phyloP scores from a whole-genome alignment of 2,329 filamentous ascomycete species.

The Ophioceras dolichostomum region DNA sequence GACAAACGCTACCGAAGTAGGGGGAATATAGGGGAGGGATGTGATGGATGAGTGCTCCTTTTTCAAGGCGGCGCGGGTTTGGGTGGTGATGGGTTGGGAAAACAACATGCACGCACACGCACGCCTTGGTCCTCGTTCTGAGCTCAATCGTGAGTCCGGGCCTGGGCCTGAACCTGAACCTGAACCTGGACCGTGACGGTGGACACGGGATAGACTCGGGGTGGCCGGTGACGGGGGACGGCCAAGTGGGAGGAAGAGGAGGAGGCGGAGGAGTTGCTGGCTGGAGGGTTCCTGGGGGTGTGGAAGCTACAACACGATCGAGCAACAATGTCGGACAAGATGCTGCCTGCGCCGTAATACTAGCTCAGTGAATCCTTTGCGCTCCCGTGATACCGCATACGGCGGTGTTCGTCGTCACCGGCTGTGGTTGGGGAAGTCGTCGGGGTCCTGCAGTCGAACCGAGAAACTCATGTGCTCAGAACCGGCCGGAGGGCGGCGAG shows the following conservation, averaged over 20 bases:
- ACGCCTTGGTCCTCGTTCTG: too few relatives aligned
- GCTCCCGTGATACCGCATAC: constrained; percentile 36
- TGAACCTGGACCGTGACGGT: too few relatives aligned
- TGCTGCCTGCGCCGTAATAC: constrained; percentile 35
- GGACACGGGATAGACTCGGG: too few relatives aligned
- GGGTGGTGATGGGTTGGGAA: too few relatives aligned
- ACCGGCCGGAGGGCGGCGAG: constrained; percentile 1
- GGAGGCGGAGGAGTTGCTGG: too few relatives aligned
- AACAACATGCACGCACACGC: too few relatives aligned
- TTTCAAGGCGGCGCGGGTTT: too few relatives aligned
- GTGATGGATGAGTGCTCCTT: too few relatives aligned
- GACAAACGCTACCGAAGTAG: too few relatives aligned
- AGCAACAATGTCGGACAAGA: constrained; percentile 33
- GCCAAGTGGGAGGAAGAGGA: not conserved
- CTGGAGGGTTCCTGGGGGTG: not conserved
- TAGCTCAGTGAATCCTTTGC: constrained; percentile 30
- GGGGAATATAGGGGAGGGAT: too few relatives aligned
- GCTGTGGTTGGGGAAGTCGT: constrained; percentile 24
- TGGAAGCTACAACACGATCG: constrained; percentile 9
- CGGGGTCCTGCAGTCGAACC: constrained; percentile 30
- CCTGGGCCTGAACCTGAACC: too few relatives aligned
- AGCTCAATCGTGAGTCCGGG: too few relatives aligned
- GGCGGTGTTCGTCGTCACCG: constrained; percentile 25
- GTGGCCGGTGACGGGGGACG: not conserved
- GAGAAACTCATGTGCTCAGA: constrained; percentile 3